Conservation (phyloP, 75 land plant species). For the Chamaecyparis obtusa region DNA sequence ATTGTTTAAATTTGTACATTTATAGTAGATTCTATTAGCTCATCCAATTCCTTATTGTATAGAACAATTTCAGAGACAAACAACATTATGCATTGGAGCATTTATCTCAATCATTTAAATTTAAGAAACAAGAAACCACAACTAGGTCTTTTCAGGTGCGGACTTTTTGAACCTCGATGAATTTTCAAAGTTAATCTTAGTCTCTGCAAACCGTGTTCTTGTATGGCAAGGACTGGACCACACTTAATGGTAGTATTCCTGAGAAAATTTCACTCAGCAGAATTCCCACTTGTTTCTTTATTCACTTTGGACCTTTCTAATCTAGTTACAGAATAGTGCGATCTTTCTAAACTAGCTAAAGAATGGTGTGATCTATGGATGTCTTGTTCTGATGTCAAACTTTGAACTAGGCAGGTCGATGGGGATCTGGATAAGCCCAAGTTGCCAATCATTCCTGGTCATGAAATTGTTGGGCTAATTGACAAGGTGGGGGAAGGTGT, state of each 20-base stretch:
- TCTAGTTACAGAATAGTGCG: not conserved
- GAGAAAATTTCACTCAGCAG: not conserved
- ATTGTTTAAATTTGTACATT: not conserved
- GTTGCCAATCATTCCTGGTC: conserved; percentile 20
- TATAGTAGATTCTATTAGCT: not conserved
- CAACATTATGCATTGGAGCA: not conserved
- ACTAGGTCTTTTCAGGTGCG: not conserved
- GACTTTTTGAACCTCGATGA: not conserved
- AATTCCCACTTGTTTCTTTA: not conserved
- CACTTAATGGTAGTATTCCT: not conserved
- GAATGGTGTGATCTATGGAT: not conserved
- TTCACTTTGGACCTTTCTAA: not conserved
- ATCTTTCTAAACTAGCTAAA: not conserved
- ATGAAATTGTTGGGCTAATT: conserved; percentile 18
- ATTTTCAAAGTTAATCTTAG: not conserved
- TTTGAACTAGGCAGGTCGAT: conserved; percentile 16
- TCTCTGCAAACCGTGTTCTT: not conserved
- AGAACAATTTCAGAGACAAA: not conserved
- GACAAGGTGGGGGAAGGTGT: conserved; percentile 20
- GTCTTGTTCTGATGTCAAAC: not conserved
- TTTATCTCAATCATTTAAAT: too few relatives aligned
- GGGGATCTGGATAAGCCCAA: conserved; percentile 21
- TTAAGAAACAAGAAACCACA: not conserved
- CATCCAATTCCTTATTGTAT: not conserved
- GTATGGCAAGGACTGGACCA: not conserved